Conservation (phyloP, 192 early-diverging fungal species). For the Umbelopsis ramanniana region DNA sequence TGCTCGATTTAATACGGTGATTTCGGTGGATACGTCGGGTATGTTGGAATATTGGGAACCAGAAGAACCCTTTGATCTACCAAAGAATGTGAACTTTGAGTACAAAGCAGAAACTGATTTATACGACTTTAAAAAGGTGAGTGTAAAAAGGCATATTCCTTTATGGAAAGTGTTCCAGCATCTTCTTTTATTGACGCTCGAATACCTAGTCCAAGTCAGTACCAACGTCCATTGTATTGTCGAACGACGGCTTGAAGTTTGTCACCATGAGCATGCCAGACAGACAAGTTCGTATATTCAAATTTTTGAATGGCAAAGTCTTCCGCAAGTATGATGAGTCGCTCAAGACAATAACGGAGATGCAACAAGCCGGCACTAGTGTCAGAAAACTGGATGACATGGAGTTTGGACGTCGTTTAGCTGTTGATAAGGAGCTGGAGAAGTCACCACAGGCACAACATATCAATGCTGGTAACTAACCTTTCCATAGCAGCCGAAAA, state of each 20-base stretch:
- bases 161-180: too few relatives aligned
- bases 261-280: constrained; percentile 86
- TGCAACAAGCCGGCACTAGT: constrained; percentile 86
- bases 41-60: constrained; percentile 96
- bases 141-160: too few relatives aligned
- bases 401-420: constrained; percentile 95
- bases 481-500: constrained; percentile 8
- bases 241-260: constrained; percentile 81
- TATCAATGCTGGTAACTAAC: constrained; percentile 67
- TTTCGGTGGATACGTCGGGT: constrained; percentile 85
- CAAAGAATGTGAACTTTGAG: constrained; percentile 68
- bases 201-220: constrained; percentile 62
- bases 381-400: constrained; percentile 89
- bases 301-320: constrained; percentile 83
- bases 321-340: constrained; percentile 92
- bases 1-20: constrained; percentile 69
- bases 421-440: constrained; percentile 85
- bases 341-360: constrained; percentile 77
- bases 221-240: constrained; percentile 83
- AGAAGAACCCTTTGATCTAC: constrained; percentile 67
- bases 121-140: constrained; percentile 94
- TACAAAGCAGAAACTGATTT: constrained; percentile 95
- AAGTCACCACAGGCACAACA: constrained; percentile 68
- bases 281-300: constrained; percentile 85
- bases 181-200: neutral